Evolutionary conservation across 768 basidiomycete genomes (phyloP), one percentile per base, ranked within the genome.

Genomic region (Leccinum incarnatum): DNA sequence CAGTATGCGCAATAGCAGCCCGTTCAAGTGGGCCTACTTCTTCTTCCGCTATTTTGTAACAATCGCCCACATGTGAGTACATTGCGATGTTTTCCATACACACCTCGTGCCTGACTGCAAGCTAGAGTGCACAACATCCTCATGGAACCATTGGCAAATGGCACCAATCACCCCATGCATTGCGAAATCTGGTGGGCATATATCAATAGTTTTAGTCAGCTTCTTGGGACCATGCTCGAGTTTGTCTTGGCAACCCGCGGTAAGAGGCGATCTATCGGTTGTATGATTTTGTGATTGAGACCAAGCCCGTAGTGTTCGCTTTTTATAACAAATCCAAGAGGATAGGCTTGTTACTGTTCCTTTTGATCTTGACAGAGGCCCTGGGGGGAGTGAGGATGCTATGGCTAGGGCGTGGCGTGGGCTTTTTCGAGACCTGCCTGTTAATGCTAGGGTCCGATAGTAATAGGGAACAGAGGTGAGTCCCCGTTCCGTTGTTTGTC

Each of bases 1-100:
- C 37, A 75, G 71, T 10, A 72, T 73, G 62, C 61, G 57, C 11
- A 65, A 62, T 15, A 52, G 21, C 15, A 66, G 49, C 17, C 53
- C 56, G 2, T 61, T 68, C 32, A 76, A 71, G 54, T 75, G 75
- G 74, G 17, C 67, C 6, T 71, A 71, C 27, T 37, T 71, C 9
- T 65, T 65, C 32, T 57, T 71, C 54, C 71, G 63, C 12, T 72
- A 72, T 58, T 45, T 45, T 45, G 42, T 45, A 45, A 45, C 19
- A 19, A 5, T 19, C 11, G 42, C 42, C 2, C 68, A 64, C 3
- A 14, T 62, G 69, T 72, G 36, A 66, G 69, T 60, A 11, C 9
- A 21, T 36, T 10, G 4, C 19, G 7, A 45, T n/a, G 25, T 23
- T 4, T 19, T 19, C 0, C 19, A 45, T 19, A 5, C 10, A 3